phyloP scores from a whole-genome alignment of 2,329 filamentous ascomycete species.

The Alternaria panax region DNA sequence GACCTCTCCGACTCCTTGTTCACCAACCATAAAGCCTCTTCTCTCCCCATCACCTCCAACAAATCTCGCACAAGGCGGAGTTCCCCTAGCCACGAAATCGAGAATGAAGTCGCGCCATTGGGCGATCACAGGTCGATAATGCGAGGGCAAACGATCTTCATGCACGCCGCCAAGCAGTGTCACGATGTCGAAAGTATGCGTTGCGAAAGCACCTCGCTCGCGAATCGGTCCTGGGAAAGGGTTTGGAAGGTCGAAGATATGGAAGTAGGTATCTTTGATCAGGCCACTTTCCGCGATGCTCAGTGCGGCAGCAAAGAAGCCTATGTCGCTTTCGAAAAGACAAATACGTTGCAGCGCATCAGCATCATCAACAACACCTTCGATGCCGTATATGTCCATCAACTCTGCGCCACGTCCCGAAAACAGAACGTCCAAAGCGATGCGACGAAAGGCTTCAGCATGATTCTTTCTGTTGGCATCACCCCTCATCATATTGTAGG shows the following conservation, averaged over 20 bases:
- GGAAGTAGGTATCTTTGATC: constrained; percentile 24
- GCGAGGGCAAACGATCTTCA: constrained; percentile 15
- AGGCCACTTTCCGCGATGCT: constrained; percentile 12
- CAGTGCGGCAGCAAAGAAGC: constrained; percentile 26
- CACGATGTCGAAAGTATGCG: constrained; percentile 28
- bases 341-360: constrained; percentile 24
- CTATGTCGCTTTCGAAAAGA: constrained; percentile 29
- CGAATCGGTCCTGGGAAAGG: constrained; percentile 22
- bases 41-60: background rate
- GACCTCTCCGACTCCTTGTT: constrained; percentile 18
- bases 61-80: constrained; percentile 16
- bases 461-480: constrained; percentile 17
- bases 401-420: background rate
- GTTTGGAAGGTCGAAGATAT: constrained; percentile 26
- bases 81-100: constrained; percentile 20
- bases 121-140: constrained; percentile 12
- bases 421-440: constrained; percentile 13
- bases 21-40: constrained; percentile 14
- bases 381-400: constrained; percentile 9
- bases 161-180: constrained; percentile 26
- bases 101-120: constrained; percentile 21
- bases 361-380: background rate
- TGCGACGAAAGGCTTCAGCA: background rate
- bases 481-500: constrained; percentile 25
- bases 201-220: constrained; percentile 20